A percentile compares a stretch with the other conserved stretches of the same genome.
phyloP scores from a whole-genome alignment of 768 basidiomycete species.

The Paxillus involutus region DNA sequence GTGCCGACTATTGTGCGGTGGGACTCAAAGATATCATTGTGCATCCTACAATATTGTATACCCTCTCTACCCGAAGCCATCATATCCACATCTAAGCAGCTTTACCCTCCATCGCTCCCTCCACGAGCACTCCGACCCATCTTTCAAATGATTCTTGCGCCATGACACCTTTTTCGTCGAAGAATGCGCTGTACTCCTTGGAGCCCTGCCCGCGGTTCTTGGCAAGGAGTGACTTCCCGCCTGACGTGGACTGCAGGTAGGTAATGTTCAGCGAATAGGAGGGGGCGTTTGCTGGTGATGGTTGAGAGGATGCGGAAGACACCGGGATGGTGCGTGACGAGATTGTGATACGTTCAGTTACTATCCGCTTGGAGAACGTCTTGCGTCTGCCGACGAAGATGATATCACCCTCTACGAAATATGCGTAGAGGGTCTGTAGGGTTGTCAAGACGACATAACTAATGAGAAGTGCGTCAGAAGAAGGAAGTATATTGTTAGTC shows the following conservation, averaged over 20 bases:
- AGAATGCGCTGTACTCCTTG: slow-evolving; percentile 69
- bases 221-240: slow-evolving; percentile 82
- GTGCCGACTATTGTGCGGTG: not conserved
- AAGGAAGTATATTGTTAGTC: not conserved
- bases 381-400: slow-evolving; percentile 91
- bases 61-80: slow-evolving; percentile 1
- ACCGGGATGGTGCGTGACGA: slow-evolving; percentile 64
- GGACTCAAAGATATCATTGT: slow-evolving; percentile 21
- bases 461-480: slow-evolving; percentile 11
- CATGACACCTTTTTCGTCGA: slow-evolving; percentile 79
- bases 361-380: slow-evolving; percentile 88
- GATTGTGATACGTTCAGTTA: slow-evolving; percentile 85
- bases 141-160: slow-evolving; percentile 72
- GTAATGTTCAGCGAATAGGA: slow-evolving; percentile 65
- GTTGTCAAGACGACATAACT: slow-evolving; percentile 78
- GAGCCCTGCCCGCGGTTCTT: slow-evolving; percentile 61
- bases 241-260: slow-evolving; percentile 78
- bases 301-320: slow-evolving; percentile 9
- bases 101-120: slow-evolving; percentile 71
- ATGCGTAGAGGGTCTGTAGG: slow-evolving; percentile 78
- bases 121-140: slow-evolving; percentile 78
- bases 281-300: slow-evolving; percentile 48
- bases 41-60: slow-evolving; percentile 31
- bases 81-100: slow-evolving; percentile 32
- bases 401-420: slow-evolving; percentile 79